Evolutionary conservation across 1,284 basidiomycete species (phyloP).

Genomic region (Rhizoctonia solani): DNA sequence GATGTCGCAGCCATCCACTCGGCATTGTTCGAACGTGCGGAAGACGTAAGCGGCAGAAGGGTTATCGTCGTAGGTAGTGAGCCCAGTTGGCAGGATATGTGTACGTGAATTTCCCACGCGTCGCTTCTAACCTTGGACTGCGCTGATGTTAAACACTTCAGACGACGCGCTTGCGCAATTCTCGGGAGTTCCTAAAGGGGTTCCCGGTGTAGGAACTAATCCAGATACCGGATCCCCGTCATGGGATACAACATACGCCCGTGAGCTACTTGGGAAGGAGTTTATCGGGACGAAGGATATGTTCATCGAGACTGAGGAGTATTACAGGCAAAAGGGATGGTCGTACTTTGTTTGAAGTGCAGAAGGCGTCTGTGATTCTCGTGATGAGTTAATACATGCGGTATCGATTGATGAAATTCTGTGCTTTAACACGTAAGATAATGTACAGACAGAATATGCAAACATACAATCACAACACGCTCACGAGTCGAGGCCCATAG

Average conservation of each 20-base stretch:
- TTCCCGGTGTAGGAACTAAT: background rate
- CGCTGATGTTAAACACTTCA: background rate
- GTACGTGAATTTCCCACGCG: background rate
- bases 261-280: background rate
- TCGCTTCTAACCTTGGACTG: background rate
- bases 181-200: background rate
- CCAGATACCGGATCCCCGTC: background rate
- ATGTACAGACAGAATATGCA: too few species aligned
- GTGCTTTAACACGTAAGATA: too few species aligned
- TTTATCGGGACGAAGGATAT: background rate
- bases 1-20: constrained; percentile 2
- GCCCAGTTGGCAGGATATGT: background rate
- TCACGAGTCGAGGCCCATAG: too few species aligned
- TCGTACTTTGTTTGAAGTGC: background rate
- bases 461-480: too few species aligned
- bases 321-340: background rate
- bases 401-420: too few species aligned
- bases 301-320: background rate
- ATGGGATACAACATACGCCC: background rate
- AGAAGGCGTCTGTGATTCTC: too few species aligned
- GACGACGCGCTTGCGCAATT: background rate
- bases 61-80: background rate
- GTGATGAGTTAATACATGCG: too few species aligned
- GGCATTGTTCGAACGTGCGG: background rate
- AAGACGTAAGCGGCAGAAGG: background rate